Conservation (phyloP, 306 rosid genomes). For the Casuarina equisetifolia region DNA sequence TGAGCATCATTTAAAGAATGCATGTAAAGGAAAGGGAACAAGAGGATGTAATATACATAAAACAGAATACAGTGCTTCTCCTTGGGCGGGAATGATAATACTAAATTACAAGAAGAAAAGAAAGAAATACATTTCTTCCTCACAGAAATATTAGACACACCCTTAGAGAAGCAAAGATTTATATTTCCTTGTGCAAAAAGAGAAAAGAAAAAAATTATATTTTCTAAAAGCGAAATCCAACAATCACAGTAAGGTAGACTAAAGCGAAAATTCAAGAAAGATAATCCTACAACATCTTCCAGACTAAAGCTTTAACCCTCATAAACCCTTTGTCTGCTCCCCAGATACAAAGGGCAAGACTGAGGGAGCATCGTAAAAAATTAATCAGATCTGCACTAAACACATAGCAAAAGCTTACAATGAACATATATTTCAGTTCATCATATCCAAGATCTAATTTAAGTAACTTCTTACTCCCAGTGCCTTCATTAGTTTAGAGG, state of each 20-base stretch:
- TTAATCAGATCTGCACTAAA: background rate
- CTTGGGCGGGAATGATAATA: slow-evolving; percentile 2
- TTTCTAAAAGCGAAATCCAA: background rate
- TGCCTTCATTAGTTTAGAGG: no score
- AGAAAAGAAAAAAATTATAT: background rate
- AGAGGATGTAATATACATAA: background rate
- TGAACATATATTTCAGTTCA: no score
- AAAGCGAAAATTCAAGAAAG: no score
- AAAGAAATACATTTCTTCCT: background rate
- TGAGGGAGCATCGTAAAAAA: background rate
- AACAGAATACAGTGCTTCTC: slow-evolving; percentile 14
- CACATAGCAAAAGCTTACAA: background rate
- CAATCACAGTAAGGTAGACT: background rate
- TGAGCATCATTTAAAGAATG: slow-evolving; percentile 38
- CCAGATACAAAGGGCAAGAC: background rate
- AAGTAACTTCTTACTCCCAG: background rate
- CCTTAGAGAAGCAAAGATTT: background rate
- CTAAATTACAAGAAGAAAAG: background rate
- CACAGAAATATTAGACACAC: background rate
- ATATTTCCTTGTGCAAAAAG: background rate
- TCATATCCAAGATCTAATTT: no score
- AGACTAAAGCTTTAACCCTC: no score
- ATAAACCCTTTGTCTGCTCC: no score
- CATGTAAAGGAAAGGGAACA: slow-evolving; percentile 26
- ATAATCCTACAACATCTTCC: background rate